Percentiles rank a stretch among this genome's conserved stretches.
Evolutionary conservation across 1,284 basidiomycete species (phyloP).

Genomic region (Rhodotorula sp.): DNA sequence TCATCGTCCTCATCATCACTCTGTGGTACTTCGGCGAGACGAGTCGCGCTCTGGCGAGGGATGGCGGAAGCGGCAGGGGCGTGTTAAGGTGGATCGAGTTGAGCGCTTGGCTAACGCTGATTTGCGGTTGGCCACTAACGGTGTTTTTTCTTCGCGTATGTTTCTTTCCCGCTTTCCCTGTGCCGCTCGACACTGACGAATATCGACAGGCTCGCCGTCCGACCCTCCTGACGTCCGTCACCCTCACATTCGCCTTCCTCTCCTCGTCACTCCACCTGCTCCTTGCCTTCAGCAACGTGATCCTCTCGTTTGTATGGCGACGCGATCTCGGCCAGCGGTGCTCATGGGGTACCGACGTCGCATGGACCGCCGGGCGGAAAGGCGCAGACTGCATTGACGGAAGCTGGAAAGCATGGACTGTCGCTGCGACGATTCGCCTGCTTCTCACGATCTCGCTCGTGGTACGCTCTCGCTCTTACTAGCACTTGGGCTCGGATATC

Average conservation of each 20-base stretch:
- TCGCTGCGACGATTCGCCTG: slow-evolving; percentile 5
- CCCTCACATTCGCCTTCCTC: background rate
- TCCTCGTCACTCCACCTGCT: background rate
- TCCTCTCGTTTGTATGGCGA: slow-evolving; percentile 15
- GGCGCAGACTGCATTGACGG: background rate
- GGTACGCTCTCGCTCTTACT: background rate
- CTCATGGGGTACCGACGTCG: slow-evolving; percentile 14
- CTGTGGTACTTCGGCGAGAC: slow-evolving; percentile 8
- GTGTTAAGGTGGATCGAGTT: slow-evolving; percentile 8
- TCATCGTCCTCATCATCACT: slow-evolving; percentile 1
- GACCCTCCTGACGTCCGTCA: slow-evolving; percentile 2
- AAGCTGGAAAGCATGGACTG: slow-evolving; percentile 1
- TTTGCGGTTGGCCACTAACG: background rate
- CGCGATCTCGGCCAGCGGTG: background rate
- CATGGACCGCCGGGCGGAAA: background rate
- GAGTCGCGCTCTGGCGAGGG: background rate
- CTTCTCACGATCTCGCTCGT: background rate
- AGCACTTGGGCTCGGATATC: no score
- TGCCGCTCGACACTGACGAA: no score
- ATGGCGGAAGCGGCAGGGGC: slow-evolving; percentile 1
- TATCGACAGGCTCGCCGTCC: slow-evolving; percentile 11
- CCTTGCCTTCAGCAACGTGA: slow-evolving; percentile 12
- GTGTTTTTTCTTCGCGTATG: slow-evolving; percentile 10
- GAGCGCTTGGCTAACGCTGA: background rate
- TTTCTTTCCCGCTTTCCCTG: no score